A percentile compares a stretch with the other conserved stretches of the same genome.
Evolutionary conservation across 2,329 filamentous ascomycete genomes (phyloP).

Genomic region (Ceratocystis ficicola): DNA sequence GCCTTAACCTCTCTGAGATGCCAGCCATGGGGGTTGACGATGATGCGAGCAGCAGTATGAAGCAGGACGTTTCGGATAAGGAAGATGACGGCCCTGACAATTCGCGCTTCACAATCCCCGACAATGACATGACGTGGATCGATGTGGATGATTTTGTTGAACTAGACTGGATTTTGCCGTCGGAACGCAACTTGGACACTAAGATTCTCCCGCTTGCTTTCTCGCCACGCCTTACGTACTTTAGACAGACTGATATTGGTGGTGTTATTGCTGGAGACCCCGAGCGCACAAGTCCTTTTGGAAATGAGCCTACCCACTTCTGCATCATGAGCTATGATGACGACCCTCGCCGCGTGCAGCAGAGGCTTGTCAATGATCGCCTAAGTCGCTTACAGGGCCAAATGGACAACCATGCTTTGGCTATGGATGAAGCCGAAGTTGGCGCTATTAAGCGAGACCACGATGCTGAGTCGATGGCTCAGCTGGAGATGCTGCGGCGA

Average conservation of each 20-base stretch:
- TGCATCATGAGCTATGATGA: slow-evolving; percentile 90
- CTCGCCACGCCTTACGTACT: slow-evolving; percentile 92
- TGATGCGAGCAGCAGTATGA: slow-evolving; percentile 14
- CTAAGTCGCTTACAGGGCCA: slow-evolving; percentile 68
- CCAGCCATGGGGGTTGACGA: slow-evolving; percentile 12
- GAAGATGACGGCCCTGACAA: slow-evolving; percentile 53
- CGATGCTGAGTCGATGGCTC: slow-evolving; percentile 40
- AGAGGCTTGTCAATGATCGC: slow-evolving; percentile 69
- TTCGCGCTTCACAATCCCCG: slow-evolving; percentile 86
- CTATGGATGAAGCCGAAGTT: slow-evolving; percentile 64
- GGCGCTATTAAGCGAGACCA: slow-evolving; percentile 43
- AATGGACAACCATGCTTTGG: slow-evolving; percentile 59
- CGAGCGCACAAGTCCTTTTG: slow-evolving; percentile 76
- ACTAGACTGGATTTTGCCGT: slow-evolving; percentile 86
- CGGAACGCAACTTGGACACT: slow-evolving; percentile 80
- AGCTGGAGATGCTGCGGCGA: slow-evolving; percentile 48
- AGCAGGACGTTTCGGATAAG: slow-evolving; percentile 27
- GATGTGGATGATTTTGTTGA: slow-evolving; percentile 99
- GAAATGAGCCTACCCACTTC: slow-evolving; percentile 81
- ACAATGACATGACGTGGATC: slow-evolving; percentile 92
- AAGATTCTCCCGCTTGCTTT: slow-evolving; percentile 87
- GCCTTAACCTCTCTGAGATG: background rate
- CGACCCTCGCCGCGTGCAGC: slow-evolving; percentile 80
- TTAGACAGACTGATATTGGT: slow-evolving; percentile 87
- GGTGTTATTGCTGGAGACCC: slow-evolving; percentile 68